Base-by-base conservation (phyloP, 768 basidiomycete species). In the Rubroboletus satanas region DNA sequence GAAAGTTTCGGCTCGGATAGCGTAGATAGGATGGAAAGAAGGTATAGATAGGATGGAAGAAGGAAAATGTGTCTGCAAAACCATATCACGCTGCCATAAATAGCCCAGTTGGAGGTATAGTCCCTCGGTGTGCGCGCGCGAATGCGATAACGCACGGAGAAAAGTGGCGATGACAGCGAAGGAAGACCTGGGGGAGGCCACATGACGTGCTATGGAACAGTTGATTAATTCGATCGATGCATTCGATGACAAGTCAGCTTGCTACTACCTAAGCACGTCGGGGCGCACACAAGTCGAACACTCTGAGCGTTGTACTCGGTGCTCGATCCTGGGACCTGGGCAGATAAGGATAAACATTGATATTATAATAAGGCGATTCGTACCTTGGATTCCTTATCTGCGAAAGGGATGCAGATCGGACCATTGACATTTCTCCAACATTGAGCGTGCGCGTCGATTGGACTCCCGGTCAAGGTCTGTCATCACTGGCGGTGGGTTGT, bases 51-150 rank as follows among this genome's bases (percentile, higher is more conserved):
- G 14, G 18, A 21, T 10, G 52, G 55, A 56, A 62, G 56, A n/a
- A 44, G 36, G 26, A 38, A 23, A 66, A 55, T 51, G 57, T 65
- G 52, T 35, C 35, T 21, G 33, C 23, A 29, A 41, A 17, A 36
- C 33, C 36, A 44, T 50, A 29, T 35, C 43, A 38, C 28, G 45
- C 15, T 55, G 43, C 62, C 55, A 51, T 66, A 64, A 66, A 33
- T 18, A 23, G 33, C 42, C 29, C 7, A 2, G 35, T 31, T 5
- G 41, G 41, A 33, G 18, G 15, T 7, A 17, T 4, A 37, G 31
- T 28, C 21, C 44, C 21, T 51, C 38, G 50, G 46, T 18, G 46
- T 33, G 32, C 28, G 17, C 37, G 33, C 33, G 42, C 21, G 21
- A 21, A 36, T 45, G 55, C 39, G 64, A 66, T 63, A 56, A 54